Base-by-base conservation (phyloP, 768 basidiomycete species). In the Boletus fagicola region DNA sequence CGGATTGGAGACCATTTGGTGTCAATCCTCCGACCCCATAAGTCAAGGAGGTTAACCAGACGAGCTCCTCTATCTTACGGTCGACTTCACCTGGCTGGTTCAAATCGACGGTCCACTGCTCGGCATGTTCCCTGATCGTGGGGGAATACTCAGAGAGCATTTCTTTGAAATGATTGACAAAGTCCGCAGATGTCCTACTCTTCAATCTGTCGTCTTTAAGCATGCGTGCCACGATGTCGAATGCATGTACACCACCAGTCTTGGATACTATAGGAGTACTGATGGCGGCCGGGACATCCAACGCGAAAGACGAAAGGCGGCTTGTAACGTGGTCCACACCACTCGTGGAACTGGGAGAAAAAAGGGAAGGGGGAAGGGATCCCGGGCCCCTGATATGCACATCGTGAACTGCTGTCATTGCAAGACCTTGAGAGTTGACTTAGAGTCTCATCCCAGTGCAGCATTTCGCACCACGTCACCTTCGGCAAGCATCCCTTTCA, bases 401-500 rank as follows among this genome's bases (percentile, higher is more conserved):
- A 68, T 66, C n/a, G 54, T 71, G 52, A 61, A 71, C 44, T 36
- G 70, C 60, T 1, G 57, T 6, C 18, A 66, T 2, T 1, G 70
- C 68, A 22, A 72, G 70, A 49, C 70, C 70, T 71, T 30, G 49
- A 39, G 36, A 28, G 3, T 4, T 10, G 42, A 24, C 5, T 28
- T 39, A 24, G n/a, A 7, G 13, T 30, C 10, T 24, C 31, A 15
- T 56, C n/a, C 22, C 0, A 12, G 13, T 10, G 16, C n/a, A 26
- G 5, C 6, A 15, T 20, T 31, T 9, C 6, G 36, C 4, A 18
- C 8, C 22, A 35, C 58, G 11, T 15, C n/a, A 84, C 87, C 88
- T 77, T 89, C 87, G 5, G 78, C 80, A 1, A 84, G 63, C 66
- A 87, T 75, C 1, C 86, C 88, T 16, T 78, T 81, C 38, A 88